A percentile compares a stretch with the other conserved stretches of the same genome.
Conservation (phyloP, 306 rosid species). For the Prinsepia uniflora region DNA sequence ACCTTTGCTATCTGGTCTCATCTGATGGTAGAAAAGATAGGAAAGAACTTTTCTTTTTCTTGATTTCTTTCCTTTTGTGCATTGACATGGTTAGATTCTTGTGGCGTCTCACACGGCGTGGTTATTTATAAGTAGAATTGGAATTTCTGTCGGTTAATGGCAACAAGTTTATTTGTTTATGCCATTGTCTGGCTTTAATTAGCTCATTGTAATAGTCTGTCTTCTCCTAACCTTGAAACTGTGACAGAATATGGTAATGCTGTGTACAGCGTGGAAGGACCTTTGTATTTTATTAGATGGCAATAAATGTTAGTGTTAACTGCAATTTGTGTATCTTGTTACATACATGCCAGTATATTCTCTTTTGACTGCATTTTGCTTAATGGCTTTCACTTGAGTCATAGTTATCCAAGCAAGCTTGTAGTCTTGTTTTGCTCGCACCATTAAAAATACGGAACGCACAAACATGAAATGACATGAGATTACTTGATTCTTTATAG, state of each 20-base stretch:
- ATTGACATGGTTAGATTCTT: slow-evolving; percentile 38
- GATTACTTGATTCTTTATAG: no score
- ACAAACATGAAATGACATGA: no score
- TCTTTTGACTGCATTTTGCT: slow-evolving; percentile 7
- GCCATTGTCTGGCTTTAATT: slow-evolving; percentile 25
- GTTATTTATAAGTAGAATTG: slow-evolving; percentile 29
- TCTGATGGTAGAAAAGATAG: slow-evolving; percentile 41
- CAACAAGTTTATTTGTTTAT: slow-evolving; percentile 32
- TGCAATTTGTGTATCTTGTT: slow-evolving; percentile 21
- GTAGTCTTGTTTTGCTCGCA: no score
- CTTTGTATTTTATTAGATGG: slow-evolving; percentile 22
- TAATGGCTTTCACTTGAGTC: neutral
- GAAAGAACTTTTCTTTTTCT: slow-evolving; percentile 23
- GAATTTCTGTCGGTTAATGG: slow-evolving; percentile 23
- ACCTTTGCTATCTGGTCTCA: slow-evolving; percentile 25
- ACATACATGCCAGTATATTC: neutral
- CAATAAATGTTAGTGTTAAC: slow-evolving; percentile 24
- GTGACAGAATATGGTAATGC: slow-evolving; percentile 26
- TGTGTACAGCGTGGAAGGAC: slow-evolving; percentile 35
- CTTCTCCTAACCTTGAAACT: slow-evolving; percentile 35
- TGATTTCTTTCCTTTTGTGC: slow-evolving; percentile 19
- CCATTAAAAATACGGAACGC: no score
- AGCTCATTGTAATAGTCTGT: slow-evolving; percentile 23
- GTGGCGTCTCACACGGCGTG: slow-evolving; percentile 30
- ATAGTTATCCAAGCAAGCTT: no score